These are phyloP conservation scores for Tetrapisispora nanseiensis DNA, from an alignment of 805 yeast species.

Conservation along the genomic window DNA sequence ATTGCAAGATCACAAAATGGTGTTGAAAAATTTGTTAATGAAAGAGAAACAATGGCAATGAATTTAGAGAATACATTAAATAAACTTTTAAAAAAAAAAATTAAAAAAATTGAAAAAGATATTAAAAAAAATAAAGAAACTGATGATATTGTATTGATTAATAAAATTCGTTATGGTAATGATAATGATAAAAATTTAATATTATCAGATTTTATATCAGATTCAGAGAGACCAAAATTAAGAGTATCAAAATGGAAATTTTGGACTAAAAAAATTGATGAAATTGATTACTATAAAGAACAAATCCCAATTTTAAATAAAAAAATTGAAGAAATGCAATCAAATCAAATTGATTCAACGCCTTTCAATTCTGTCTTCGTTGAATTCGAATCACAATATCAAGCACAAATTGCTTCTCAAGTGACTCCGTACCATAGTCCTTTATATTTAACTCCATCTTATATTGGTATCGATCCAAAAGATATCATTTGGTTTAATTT, in stretches of 20 bases:
- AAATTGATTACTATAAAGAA: conserved; percentile 47
- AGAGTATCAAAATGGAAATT: conserved; percentile 25
- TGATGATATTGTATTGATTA: background rate
- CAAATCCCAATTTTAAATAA: conserved; percentile 46
- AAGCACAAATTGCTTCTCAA: conserved; percentile 66
- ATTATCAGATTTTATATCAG: conserved; percentile 44
- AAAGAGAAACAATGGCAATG: conserved; percentile 50
- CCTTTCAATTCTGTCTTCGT: conserved; percentile 78
- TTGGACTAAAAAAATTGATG: conserved; percentile 54
- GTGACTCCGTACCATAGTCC: conserved; percentile 56
- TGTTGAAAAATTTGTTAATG: conserved; percentile 44
- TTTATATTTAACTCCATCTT: conserved; percentile 48
- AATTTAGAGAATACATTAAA: conserved; percentile 62
- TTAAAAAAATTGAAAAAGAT: conserved; percentile 52
- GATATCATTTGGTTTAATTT: conserved; percentile 64
- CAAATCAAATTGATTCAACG: conserved; percentile 34
- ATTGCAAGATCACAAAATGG: conserved; percentile 55
- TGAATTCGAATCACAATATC: conserved; percentile 67
- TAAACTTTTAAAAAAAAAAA: conserved; percentile 47
- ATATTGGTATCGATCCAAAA: conserved; percentile 52
- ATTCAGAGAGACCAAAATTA: conserved; percentile 56
- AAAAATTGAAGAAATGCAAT: conserved; percentile 49
- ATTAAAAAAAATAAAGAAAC: conserved; percentile 43
- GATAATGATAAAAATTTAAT: background rate
- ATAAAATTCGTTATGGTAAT: background rate